Conservation (phyloP, 169 alveolate genomes). For the Cyclospora cayetanensis region DNA sequence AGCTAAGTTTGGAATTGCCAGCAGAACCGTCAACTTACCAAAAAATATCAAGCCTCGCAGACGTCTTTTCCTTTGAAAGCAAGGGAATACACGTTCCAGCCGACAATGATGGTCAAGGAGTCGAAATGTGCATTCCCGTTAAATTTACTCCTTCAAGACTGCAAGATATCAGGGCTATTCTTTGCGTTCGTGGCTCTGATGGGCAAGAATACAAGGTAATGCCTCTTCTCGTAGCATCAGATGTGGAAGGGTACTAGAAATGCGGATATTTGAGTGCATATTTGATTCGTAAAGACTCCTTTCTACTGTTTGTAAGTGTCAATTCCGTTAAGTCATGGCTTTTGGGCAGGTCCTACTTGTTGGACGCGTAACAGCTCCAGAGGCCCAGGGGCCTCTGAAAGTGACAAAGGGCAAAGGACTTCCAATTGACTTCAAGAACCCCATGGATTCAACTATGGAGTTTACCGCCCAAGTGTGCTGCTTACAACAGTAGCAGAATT, state of each 20-base stretch:
- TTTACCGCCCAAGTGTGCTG: slow-evolving; percentile 56
- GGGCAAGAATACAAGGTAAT: slow-evolving; percentile 73
- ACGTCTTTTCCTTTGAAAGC: slow-evolving; percentile 51
- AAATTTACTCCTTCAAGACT: slow-evolving; percentile 73
- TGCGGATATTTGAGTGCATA: no score
- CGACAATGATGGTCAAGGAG: slow-evolving; percentile 51
- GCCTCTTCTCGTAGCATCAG: no score
- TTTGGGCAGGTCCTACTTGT: slow-evolving; percentile 72
- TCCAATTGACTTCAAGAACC: slow-evolving; percentile 49
- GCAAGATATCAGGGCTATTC: slow-evolving; percentile 74
- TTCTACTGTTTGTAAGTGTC: no score
- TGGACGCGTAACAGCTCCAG: slow-evolving; percentile 78
- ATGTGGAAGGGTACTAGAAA: no score
- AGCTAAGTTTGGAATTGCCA: slow-evolving; percentile 39
- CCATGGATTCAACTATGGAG: slow-evolving; percentile 58
- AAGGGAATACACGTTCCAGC: slow-evolving; percentile 45
- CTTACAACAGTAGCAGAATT: background rate
- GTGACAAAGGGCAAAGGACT: slow-evolving; percentile 70
- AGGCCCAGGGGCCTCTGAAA: slow-evolving; percentile 77
- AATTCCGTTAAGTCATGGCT: no score
- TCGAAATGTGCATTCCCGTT: slow-evolving; percentile 62
- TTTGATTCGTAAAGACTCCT: no score
- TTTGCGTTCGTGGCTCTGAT: slow-evolving; percentile 70
- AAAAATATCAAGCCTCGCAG: background rate
- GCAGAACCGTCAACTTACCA: slow-evolving; percentile 14